phyloP scores from a whole-genome alignment of 1,139 yeast genomes.

The Tardiomyces depauwii region DNA sequence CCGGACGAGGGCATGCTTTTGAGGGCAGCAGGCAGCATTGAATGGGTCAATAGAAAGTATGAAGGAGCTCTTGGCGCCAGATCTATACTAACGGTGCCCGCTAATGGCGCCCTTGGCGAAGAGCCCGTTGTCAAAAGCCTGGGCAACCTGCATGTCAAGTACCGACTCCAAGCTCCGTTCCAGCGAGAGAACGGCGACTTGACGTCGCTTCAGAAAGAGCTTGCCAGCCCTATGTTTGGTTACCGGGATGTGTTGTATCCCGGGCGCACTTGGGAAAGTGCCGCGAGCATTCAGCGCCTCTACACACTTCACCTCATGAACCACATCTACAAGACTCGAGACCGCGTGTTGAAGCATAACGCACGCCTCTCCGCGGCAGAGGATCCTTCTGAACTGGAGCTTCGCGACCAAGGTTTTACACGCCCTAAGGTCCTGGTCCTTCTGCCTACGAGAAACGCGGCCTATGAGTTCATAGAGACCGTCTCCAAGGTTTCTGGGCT shows the following conservation, averaged over 20 bases:
- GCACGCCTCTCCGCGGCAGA: constrained; percentile 14
- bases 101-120: background rate
- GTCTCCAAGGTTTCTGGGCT: constrained; percentile 53
- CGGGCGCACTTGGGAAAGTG: constrained; percentile 34
- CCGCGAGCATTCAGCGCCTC: constrained; percentile 44
- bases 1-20: constrained; percentile 28
- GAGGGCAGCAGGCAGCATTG: background rate
- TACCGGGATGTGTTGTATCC: constrained; percentile 69
- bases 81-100: constrained; percentile 3
- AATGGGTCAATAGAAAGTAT: background rate
- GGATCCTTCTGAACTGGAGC: constrained; percentile 43
- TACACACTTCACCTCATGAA: constrained; percentile 67
- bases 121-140: background rate
- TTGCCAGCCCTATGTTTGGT: constrained; percentile 53
- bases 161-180: constrained; percentile 20
- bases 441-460: constrained; percentile 75
- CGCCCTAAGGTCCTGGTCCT: constrained; percentile 79
- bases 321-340: constrained; percentile 80
- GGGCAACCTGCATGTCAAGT: constrained; percentile 14
- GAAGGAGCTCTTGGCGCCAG: constrained; percentile 3
- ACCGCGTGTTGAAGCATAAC: constrained; percentile 56
- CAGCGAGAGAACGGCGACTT: constrained; percentile 16
- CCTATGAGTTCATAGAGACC: constrained; percentile 56
- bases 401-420: constrained; percentile 90
- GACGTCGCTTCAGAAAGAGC: constrained; percentile 29